Base-by-base conservation (phyloP, 768 basidiomycete genomes). In the Leccinum boreale region DNA sequence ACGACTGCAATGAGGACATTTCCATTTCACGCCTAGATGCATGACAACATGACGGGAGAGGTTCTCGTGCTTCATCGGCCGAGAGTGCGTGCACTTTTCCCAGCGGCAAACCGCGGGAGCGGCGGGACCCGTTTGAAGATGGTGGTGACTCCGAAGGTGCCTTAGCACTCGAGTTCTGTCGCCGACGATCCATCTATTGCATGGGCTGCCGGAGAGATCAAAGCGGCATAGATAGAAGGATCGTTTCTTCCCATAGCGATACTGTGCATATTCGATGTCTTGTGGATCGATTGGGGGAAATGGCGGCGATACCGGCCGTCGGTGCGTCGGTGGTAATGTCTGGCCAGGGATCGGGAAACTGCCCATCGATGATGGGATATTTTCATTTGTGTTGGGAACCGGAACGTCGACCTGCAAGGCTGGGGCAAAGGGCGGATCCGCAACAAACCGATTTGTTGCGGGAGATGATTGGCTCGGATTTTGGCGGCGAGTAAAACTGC, bases 31-130 rank as follows among this genome's bases (percentile, higher is more conserved):
- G 6, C 66, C 64, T 4, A 71, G 50, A 55, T 71, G 70, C 59
- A 55, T 68, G 52, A 71, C 62, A 14, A 71, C 54, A 45, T 71
- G 70, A 9, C 70, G 70, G 2, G 72, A 62, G 3, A 71, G 70
- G 15, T 73, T 71, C 55, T 71, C 70, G 57, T 69, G 70, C 52
- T 68, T 71, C 68, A 71, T 68, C 57, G 52, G 46, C 57, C 57
- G 52, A 12, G 59, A 17, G 52, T 66, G 67, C 12, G 61, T 62
- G 42, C 72, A 71, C 45, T 39, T 52, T 10, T 61, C 59, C 70
- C 72, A 73, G 4, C 21, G 64, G 36, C 70, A 71, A 19, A 21
- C 0, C 2, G 63, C 60, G 12, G 61, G 58, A 14, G n/a, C 4
- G 5, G 64, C 55, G 10, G 62, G 58, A 17, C 58, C 64, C 0